These are phyloP conservation scores for Fusarium succisae DNA, from an alignment of 2,329 filamentous ascomycete species.

Conservation along the genomic window DNA sequence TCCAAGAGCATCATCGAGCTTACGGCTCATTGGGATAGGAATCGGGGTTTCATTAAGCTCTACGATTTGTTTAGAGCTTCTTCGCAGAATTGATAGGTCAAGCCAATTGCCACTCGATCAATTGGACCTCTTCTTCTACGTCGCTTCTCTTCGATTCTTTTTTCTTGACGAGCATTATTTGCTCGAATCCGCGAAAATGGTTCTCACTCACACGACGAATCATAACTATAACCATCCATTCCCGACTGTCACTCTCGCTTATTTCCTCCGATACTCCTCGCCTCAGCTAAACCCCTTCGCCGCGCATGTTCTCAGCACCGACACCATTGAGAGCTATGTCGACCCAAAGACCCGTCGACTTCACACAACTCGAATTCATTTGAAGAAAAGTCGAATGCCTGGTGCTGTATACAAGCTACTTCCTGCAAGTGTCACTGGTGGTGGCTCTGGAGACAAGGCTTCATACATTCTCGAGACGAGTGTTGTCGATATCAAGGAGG, in stretches of 20 bases:
- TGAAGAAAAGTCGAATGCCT: slow-evolving; percentile 84
- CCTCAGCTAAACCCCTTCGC: slow-evolving; percentile 79
- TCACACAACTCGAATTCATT: slow-evolving; percentile 80
- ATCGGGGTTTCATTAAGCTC: background rate
- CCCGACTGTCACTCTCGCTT: slow-evolving; percentile 85
- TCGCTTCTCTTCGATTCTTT: slow-evolving; percentile 7
- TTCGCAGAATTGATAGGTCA: slow-evolving; percentile 1
- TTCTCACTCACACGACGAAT: slow-evolving; percentile 71
- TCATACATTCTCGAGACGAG: slow-evolving; percentile 84
- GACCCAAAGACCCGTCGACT: slow-evolving; percentile 79
- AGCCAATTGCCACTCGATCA: background rate
- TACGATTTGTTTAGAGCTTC: background rate
- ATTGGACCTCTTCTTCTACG: slow-evolving; percentile 26
- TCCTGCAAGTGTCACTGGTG: slow-evolving; percentile 74
- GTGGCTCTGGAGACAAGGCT: slow-evolving; percentile 71
- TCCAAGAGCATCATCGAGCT: slow-evolving; percentile 25
- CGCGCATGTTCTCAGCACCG: slow-evolving; percentile 82
- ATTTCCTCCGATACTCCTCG: slow-evolving; percentile 86
- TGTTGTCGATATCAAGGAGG: slow-evolving; percentile 80
- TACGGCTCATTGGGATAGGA: slow-evolving; percentile 24
- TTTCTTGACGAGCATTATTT: slow-evolving; percentile 20
- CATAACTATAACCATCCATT: slow-evolving; percentile 84
- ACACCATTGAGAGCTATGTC: slow-evolving; percentile 79
- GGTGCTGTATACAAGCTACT: slow-evolving; percentile 79
- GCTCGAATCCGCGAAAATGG: slow-evolving; percentile 57